These are phyloP conservation scores for Coemansia sp. DNA, from an alignment of 192 early-diverging fungal species.

Conservation along the genomic window DNA sequence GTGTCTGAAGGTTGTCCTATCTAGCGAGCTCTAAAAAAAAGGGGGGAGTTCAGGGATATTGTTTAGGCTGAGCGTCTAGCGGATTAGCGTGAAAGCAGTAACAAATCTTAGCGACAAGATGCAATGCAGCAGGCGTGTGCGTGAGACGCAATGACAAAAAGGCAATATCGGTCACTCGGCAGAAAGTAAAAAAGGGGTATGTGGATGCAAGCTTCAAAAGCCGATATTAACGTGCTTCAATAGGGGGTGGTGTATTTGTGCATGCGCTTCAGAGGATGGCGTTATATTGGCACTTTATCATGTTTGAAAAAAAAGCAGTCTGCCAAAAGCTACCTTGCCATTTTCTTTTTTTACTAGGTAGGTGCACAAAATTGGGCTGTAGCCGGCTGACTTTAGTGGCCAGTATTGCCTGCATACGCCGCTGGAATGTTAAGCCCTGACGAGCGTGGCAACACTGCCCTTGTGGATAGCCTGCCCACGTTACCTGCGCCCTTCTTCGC, in stretches of 20 bases:
- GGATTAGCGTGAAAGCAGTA: slow-evolving; percentile 14
- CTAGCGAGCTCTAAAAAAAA: background rate
- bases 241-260: slow-evolving; percentile 8
- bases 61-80: background rate
- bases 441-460: background rate
- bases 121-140: slow-evolving; percentile 12
- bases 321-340: background rate
- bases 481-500: background rate
- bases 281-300: slow-evolving; percentile 14
- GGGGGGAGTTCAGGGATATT: slow-evolving; percentile 6
- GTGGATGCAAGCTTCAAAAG: background rate
- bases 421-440: background rate
- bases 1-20: background rate
- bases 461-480: background rate
- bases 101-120: background rate
- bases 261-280: slow-evolving; percentile 9
- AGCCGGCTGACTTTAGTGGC: background rate
- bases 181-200: background rate
- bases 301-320: slow-evolving; percentile 5
- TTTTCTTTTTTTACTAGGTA: background rate
- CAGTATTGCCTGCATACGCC: background rate
- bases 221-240: slow-evolving; percentile 1
- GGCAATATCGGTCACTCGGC: slow-evolving; percentile 3
- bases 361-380: background rate
- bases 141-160: slow-evolving; percentile 5